Percentiles rank a stretch among this genome's conserved stretches.
Conservation (phyloP, 2,329 filamentous ascomycete genomes). For the Claviceps paspali region DNA sequence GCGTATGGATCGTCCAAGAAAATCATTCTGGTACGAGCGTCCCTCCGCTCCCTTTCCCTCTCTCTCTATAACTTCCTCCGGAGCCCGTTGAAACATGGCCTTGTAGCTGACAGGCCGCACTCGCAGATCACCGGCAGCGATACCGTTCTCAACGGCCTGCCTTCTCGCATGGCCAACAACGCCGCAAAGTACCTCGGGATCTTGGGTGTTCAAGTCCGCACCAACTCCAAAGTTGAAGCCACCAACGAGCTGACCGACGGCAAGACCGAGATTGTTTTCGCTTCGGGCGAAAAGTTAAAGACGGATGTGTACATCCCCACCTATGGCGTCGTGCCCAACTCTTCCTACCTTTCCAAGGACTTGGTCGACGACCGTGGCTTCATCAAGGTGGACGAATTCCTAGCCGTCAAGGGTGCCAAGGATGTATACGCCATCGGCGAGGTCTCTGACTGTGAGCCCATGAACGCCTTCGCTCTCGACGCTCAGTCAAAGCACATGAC, state of each 20-base stretch:
- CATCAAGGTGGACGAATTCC: neutral
- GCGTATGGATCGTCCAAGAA: constrained; percentile 12
- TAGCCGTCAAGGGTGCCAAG: neutral
- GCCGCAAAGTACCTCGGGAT: neutral
- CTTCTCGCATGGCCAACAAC: neutral
- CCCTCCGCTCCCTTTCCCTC: neutral
- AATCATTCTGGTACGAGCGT: neutral
- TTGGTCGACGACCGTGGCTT: neutral
- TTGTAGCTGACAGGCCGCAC: neutral
- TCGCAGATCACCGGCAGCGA: neutral
- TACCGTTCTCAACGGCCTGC: neutral
- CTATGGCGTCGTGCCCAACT: neutral
- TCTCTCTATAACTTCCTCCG: too few species aligned
- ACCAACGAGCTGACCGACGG: neutral
- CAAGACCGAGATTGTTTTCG: neutral
- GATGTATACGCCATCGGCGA: neutral
- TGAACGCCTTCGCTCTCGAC: neutral
- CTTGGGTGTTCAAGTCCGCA: neutral
- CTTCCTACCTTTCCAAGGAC: neutral
- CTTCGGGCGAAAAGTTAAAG: neutral
- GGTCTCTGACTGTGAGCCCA: neutral
- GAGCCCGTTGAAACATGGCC: too few species aligned
- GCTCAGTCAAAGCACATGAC: neutral
- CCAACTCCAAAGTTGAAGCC: neutral
- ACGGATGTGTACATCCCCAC: neutral